phyloP scores from a whole-genome alignment of 352 stramenopile genomes.

The Phytophthora rubi region DNA sequence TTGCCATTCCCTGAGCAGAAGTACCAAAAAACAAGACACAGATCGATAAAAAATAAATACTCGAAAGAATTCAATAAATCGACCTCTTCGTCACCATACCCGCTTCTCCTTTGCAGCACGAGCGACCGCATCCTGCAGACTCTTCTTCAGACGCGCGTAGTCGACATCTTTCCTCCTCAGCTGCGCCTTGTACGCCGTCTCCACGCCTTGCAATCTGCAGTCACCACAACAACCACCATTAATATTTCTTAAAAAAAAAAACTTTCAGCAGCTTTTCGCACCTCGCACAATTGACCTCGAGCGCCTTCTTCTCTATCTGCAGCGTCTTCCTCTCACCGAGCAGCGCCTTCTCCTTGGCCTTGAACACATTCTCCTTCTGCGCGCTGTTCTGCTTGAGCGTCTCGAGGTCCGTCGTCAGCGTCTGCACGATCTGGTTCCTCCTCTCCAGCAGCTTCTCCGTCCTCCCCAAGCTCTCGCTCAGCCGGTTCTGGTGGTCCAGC shows the following conservation, averaged over 20 bases:
- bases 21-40: not conserved
- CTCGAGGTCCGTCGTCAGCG: constrained; percentile 56
- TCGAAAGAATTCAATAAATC: not conserved
- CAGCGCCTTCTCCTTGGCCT: constrained; percentile 63
- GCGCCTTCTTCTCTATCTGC: constrained; percentile 67
- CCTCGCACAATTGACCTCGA: constrained; percentile 73
- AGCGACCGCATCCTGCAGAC: constrained; percentile 57
- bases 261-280: constrained; percentile 11
- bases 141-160: constrained; percentile 78
- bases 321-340: constrained; percentile 54
- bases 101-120: constrained; percentile 65
- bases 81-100: constrained; percentile 27
- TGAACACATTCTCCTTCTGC: constrained; percentile 71
- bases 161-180: constrained; percentile 77
- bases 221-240: constrained; percentile 3
- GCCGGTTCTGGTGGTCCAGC: constrained; percentile 51
- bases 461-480: constrained; percentile 51
- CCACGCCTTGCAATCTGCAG: constrained; percentile 67
- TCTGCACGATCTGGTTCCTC: constrained; percentile 52
- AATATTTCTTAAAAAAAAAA: too few species aligned
- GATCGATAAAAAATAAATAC: not conserved
- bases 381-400: constrained; percentile 50
- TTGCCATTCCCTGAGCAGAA: constrained; percentile 45
- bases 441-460: constrained; percentile 65
- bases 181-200: constrained; percentile 79